Evolutionary conservation across 805 yeast species (phyloP).

Genomic region (Ogataea pilisensis): DNA sequence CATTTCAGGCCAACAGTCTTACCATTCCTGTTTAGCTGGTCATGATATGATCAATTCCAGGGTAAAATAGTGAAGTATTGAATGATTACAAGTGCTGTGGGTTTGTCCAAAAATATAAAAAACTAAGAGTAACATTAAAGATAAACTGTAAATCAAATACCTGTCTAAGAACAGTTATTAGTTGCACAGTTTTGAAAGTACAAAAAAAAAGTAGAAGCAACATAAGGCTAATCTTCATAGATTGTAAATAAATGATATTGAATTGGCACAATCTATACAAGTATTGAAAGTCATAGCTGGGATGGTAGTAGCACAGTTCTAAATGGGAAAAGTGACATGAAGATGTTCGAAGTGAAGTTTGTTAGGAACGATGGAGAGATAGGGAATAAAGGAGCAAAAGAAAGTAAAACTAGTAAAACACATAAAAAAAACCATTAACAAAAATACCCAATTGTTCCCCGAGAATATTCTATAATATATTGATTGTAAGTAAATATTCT

Average conservation of each 20-base stretch:
- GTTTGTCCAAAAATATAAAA: conserved; percentile 2
- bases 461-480: too few species aligned
- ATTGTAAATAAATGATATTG: not conserved
- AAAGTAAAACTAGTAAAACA: conserved; percentile 2
- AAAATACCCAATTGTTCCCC: conserved; percentile 3
- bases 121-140: conserved; percentile 4
- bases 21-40: too few species aligned
- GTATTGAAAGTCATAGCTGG: not conserved
- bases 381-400: not conserved
- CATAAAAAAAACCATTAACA: conserved; percentile 1
- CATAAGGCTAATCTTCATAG: not conserved
- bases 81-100: too few species aligned
- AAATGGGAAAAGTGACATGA: not conserved
- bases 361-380: not conserved
- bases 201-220: not conserved
- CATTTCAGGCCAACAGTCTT: too few species aligned
- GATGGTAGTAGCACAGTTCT: not conserved
- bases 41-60: too few species aligned
- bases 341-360: not conserved
- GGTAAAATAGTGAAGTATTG: too few species aligned
- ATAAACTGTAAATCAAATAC: conserved; percentile 1
- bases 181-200: not conserved
- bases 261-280: not conserved
- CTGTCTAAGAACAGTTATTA: not conserved
- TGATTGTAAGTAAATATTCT: too few species aligned